phyloP scores from a whole-genome alignment of 352 stramenopile genomes.

The Lagenidium giganteum region DNA sequence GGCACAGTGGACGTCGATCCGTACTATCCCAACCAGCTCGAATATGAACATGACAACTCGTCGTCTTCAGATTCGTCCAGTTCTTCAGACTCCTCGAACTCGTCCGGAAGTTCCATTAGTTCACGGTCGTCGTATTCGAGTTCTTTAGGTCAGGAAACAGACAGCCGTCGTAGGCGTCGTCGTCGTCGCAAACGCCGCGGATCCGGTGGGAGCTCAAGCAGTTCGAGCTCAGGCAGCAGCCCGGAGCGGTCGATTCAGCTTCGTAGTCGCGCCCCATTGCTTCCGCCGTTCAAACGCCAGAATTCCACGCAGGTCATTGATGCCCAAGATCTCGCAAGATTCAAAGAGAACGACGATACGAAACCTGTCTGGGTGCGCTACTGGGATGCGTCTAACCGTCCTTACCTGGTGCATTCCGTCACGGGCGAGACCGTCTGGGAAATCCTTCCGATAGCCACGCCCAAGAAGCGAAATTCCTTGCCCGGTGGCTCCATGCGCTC shows the following conservation, averaged over 20 bases:
- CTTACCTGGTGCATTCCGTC: constrained; percentile 66
- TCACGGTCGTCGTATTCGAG: too few relatives aligned
- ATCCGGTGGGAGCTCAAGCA: background rate
- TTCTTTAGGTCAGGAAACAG: too few relatives aligned
- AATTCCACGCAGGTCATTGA: constrained; percentile 19
- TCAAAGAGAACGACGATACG: too few relatives aligned
- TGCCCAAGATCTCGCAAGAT: constrained; percentile 5
- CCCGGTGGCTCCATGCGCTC: too few relatives aligned
- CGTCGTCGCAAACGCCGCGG: background rate
- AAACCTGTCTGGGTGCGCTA: constrained; percentile 51
- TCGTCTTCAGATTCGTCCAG: too few relatives aligned
- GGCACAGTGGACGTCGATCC: constrained; percentile 52
- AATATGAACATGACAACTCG: constrained; percentile 51
- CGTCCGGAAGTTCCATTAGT: too few relatives aligned
- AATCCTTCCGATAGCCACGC: constrained; percentile 13
- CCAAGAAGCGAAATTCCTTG: background rate
- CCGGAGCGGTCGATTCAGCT: background rate
- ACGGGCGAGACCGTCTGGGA: constrained; percentile 72
- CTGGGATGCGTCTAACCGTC: constrained; percentile 36
- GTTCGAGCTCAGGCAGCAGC: background rate
- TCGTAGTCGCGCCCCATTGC: constrained; percentile 5
- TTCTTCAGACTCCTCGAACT: too few relatives aligned
- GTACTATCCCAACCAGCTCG: constrained; percentile 63
- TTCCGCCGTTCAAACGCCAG: constrained; percentile 6
- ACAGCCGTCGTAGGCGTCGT: background rate